Evolutionary conservation across 2,329 filamentous ascomycete genomes (phyloP), one percentile per base, ranked within the genome.

Genomic region (Aspergillus transmontanensis): DNA sequence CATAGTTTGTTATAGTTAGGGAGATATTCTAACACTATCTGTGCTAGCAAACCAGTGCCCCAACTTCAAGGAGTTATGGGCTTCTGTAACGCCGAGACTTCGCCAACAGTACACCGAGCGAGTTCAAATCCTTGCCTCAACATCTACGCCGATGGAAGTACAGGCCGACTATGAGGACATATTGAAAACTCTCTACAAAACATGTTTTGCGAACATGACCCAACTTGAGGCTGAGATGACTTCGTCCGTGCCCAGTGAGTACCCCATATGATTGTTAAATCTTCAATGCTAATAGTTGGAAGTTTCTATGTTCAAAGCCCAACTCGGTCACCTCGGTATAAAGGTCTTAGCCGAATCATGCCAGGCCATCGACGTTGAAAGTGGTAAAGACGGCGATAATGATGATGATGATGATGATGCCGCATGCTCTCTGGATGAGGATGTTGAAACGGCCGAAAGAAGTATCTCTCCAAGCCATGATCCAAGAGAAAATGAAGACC

Each of bases 401-500:
- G n/a, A 36, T 3, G 11, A 36, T 4, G 11, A 34, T 16, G 19
- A 26, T 9, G n/a, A 36, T 3, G 11, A 36, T 11, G 10, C 51
- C 11, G n/a, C 7, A 21, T 34, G 6, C n/a, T 54, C 51, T 14
- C 19, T 39, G 1, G 12, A 46, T 19, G 39, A 10, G 5, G 51
- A 46, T 30, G 28, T 5, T 11, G 46, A 30, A n/a, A 50, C 11
- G 9, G 16, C 21, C 16, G 30, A 41, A 41, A 10, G 19, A 39
- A 21, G 14, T 7, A 16, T 2, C 6, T 28, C 19, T 0, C 4
- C 50, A 19, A 30, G n/a, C 2, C 43, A 46, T 26, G 9, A 41
- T 26, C 10, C 45, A 14, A 30, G 26, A 2, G n/a, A 50, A 12
- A 61, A 76, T 23, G 70, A 79, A 14, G 81, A 85, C 45, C 72